These are phyloP conservation scores for Podospora pseudoanserina DNA, from an alignment of 495 filamentous ascomycete genomes.

Conservation along the genomic window DNA sequence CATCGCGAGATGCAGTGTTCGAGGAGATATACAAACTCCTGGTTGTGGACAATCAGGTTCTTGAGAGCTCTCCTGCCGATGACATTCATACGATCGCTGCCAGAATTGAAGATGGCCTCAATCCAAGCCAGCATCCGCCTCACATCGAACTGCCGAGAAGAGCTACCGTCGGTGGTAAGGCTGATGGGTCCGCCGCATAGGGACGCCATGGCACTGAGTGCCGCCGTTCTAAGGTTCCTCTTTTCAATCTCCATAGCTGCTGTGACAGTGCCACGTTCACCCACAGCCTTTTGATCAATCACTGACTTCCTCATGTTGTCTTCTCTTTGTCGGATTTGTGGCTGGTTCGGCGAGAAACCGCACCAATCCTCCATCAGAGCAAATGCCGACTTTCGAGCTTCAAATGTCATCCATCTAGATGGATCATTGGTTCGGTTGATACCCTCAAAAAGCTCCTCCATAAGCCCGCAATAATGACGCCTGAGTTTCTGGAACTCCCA, in stretches of 20 bases:
- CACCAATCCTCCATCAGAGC: constrained; percentile 99
- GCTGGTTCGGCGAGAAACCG: constrained; percentile 89
- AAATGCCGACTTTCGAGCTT: constrained; percentile 88
- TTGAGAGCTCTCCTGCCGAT: constrained; percentile 87
- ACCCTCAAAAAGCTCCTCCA: constrained; percentile 89
- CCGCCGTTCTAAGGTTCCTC: constrained; percentile 81
- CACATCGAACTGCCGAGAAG: constrained; percentile 83
- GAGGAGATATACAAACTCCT: constrained; percentile 74
- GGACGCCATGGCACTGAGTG: constrained; percentile 91
- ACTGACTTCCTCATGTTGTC: constrained; percentile 81
- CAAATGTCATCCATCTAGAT: constrained; percentile 91
- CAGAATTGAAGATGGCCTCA: constrained; percentile 84
- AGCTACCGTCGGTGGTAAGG: constrained; percentile 78
- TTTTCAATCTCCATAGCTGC: constrained; percentile 97
- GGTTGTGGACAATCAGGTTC: constrained; percentile 87
- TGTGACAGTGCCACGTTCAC: constrained; percentile 68
- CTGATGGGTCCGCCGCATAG: constrained; percentile 90
- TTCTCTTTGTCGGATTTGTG: constrained; percentile 75
- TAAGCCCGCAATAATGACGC: constrained; percentile 87
- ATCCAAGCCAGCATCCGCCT: constrained; percentile 91
- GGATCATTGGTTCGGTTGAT: constrained; percentile 84
- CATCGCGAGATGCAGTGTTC: constrained; percentile 86
- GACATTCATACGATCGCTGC: constrained; percentile 84
- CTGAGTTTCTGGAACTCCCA: constrained; percentile 93
- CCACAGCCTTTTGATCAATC: constrained; percentile 57